Conservation (phyloP, 2,329 filamentous ascomycete species). For the Acrodontium crateriforme region DNA sequence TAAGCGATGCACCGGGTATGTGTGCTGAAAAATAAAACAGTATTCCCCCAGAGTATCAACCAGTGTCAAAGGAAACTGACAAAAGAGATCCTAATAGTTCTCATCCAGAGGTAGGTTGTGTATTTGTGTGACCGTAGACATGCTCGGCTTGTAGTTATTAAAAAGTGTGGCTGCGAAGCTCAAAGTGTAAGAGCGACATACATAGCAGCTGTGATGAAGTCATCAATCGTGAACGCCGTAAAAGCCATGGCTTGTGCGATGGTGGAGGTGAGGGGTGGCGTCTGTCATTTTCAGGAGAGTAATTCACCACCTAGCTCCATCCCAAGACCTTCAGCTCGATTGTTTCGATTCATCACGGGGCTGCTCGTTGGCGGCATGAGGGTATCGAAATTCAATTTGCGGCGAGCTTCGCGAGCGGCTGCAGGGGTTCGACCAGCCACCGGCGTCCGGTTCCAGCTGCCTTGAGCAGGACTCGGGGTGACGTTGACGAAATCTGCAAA, state of each 20-base stretch:
- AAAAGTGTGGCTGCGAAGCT: too few species aligned
- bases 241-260: constrained; percentile 1
- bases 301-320: constrained; percentile 52
- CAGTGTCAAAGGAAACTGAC: too few species aligned
- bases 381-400: constrained; percentile 70
- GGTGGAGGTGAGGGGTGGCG: neutral
- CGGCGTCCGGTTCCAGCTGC: constrained; percentile 55
- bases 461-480: constrained; percentile 87
- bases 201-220: too few species aligned
- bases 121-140: too few species aligned
- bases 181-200: too few species aligned
- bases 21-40: too few species aligned
- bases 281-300: neutral
- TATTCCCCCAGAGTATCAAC: too few species aligned
- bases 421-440: constrained; percentile 53
- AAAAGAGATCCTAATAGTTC: too few species aligned
- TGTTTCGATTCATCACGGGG: constrained; percentile 23
- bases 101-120: too few species aligned
- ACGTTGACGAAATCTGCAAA: constrained; percentile 97
- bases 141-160: too few species aligned
- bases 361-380: constrained; percentile 44
- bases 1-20: too few species aligned
- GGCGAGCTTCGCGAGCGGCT: constrained; percentile 52
- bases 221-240: constrained; percentile 6
- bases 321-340: constrained; percentile 40